Base-by-base conservation (phyloP, 306 rosid species). In the Trichosanthes truncata region DNA sequence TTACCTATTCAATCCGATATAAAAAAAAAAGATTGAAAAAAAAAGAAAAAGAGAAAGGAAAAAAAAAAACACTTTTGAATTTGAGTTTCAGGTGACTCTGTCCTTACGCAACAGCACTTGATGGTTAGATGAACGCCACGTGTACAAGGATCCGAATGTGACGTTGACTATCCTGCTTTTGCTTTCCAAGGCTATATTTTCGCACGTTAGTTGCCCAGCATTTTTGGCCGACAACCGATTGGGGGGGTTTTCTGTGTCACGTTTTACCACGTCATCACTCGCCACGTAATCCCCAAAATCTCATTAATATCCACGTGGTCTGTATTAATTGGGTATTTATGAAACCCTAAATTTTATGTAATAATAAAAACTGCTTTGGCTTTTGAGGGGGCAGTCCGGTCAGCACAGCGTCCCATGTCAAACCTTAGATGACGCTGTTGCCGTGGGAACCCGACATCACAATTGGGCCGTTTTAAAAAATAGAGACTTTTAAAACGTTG, bases 291-390 rank as follows among this genome's bases (percentile, higher is more conserved):
- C 77, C 59, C 59, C 25, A 25, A n/a, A 25, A 26, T 46, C 14
- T 26, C 20, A 72, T 72, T 23, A 72, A 72, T 72, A 7, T 72
- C 59, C 77, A 72, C 77, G 77, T 72, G 77, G 59, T 26, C 4
- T 17, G 21, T 36, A 35, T 35, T 35, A 65, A 65, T 33, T 63
- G 41, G 69, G n/a, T 5, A 26, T 15, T 29, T 15, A 62, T 12
- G 21, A 31, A 62, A 62, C 3, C 36, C 59, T 53, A 53, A 18
- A 53, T 18, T n/a, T 20, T 2, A n/a, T 8, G 62, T 56, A 56
- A 55, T 55, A 4, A 55, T 5, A 21, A 21, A 56, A 56, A 25
- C 3, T 52, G 57, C 23, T 46, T n/a, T n/a, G n/a, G n/a, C n/a
- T n/a, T n/a, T n/a, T n/a, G n/a, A n/a, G n/a, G n/a, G n/a, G n/a